Conservation (phyloP, 169 alveolate species). For the Eimeria necatrix region DNA sequence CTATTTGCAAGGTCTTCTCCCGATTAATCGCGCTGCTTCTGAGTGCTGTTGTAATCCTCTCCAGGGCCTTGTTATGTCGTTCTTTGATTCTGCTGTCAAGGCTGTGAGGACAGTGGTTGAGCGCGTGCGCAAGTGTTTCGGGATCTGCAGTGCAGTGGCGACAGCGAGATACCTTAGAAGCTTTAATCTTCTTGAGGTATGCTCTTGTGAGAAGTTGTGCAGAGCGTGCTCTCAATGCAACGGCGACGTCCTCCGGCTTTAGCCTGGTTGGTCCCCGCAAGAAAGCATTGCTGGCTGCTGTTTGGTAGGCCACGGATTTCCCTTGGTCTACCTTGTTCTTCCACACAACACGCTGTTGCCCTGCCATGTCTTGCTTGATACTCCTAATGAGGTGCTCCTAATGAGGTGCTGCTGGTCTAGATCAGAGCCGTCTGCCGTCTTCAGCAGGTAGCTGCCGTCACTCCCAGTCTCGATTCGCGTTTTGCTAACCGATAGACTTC, state of each 20-base stretch:
- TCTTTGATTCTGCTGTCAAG: too few species aligned
- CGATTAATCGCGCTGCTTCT: too few species aligned
- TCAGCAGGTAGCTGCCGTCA: neutral
- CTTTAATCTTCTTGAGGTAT: neutral
- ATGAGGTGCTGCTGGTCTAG: neutral
- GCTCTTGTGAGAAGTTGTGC: neutral
- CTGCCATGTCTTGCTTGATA: neutral
- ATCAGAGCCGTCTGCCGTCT: neutral
- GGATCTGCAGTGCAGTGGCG: neutral
- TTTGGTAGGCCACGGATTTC: neutral
- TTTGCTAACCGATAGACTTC: neutral
- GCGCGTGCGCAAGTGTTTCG: neutral
- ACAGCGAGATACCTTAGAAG: neutral
- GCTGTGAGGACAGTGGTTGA: too few species aligned
- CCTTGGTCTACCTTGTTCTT: neutral
- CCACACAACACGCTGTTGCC: neutral
- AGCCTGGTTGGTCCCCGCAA: neutral
- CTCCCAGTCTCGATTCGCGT: slow-evolving; percentile 3
- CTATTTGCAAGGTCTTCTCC: too few species aligned
- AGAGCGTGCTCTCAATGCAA: neutral
- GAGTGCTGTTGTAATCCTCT: too few species aligned
- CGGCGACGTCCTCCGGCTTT: neutral
- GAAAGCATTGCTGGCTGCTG: neutral
- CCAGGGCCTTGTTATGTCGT: too few species aligned
- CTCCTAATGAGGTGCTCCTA: neutral